Base-by-base conservation (phyloP, 75 land plant species). In the Cupressus sempervirens region DNA sequence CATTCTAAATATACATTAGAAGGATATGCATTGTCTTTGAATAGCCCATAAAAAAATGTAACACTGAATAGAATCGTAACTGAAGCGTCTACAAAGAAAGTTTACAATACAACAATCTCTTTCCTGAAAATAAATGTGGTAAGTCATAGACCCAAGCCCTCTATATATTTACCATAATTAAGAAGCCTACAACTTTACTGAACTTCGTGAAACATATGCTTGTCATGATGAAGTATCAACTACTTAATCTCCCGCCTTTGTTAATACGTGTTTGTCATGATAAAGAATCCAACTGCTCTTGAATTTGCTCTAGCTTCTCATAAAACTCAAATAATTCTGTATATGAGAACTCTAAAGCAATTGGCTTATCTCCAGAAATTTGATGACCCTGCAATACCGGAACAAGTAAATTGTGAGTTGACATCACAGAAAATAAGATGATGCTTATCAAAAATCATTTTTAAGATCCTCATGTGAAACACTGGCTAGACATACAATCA, bases 261-360 rank as follows among this genome's bases (percentile, higher is more conserved):
- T 16, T n/a, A 26, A 38, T 23, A 9, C 40, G 18, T 23, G 15
- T 76, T 35, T 40, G 4, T 79, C 81, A 79, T 10, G 50, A 79
- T 79, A 79, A 43, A 79, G 81, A 79, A 79, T 79, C 81, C 81
- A 79, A 79, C 50, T 43, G 81, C 12, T 43, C 81, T 79, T 79
- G 81, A 26, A 79, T 79, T 40, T 79, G 48, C 50, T 79, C 81
- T 41, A 79, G 81, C 45, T 79, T 79, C 81, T 79, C 29, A 79
- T 79, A 79, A 26, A 79, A 79, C 10, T 79, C 81, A n/a, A 79
- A 79, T 41, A 79, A 26, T 48, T 79, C 81, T 1, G 81, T 43
- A 43, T 79, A 3, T 9, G 20, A 79, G 50, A 79, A 43, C 50
- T 45, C 81, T 79, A 79, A 79, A 40, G 30, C 29, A 45, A 79